phyloP scores from a whole-genome alignment of 176 grass and related monocot genomes.

The Oryza longistaminata region DNA sequence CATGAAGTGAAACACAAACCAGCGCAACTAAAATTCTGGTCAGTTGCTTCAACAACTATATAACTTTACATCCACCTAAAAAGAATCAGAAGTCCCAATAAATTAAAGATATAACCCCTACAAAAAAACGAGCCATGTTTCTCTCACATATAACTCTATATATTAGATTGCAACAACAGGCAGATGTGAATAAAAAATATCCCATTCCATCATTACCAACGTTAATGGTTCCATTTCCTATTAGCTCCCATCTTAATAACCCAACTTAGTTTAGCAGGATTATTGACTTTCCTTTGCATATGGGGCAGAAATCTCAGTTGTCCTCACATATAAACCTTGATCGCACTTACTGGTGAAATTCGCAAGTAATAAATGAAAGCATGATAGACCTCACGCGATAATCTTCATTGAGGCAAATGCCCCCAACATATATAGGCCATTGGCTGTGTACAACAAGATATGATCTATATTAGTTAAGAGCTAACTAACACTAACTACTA shows the following conservation, averaged over 20 bases:
- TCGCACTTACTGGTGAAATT: not conserved
- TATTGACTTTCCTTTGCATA: not conserved
- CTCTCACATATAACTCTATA: not conserved
- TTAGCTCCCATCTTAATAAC: not conserved
- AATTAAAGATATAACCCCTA: not conserved
- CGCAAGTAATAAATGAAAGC: not conserved
- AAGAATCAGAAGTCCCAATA: not conserved
- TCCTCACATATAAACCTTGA: not conserved
- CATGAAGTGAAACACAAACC: not conserved
- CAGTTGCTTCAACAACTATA: not conserved
- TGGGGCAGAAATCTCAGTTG: not conserved
- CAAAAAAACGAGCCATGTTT: not conserved
- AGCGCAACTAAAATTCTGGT: not conserved
- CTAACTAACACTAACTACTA: not conserved
- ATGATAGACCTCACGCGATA: not conserved
- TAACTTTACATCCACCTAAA: not conserved
- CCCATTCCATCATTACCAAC: not conserved
- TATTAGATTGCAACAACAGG: not conserved
- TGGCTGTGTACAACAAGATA: not conserved
- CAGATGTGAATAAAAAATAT: not conserved
- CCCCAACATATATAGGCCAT: not conserved
- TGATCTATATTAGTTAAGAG: not conserved
- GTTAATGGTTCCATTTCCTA: slow-evolving; percentile 3
- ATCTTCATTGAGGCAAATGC: not conserved
- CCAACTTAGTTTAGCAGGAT: not conserved